Evolutionary conservation across 345 rosid genomes (phyloP), one percentile per base, ranked within the genome.

Genomic region (Dipteronia sinensis): DNA sequence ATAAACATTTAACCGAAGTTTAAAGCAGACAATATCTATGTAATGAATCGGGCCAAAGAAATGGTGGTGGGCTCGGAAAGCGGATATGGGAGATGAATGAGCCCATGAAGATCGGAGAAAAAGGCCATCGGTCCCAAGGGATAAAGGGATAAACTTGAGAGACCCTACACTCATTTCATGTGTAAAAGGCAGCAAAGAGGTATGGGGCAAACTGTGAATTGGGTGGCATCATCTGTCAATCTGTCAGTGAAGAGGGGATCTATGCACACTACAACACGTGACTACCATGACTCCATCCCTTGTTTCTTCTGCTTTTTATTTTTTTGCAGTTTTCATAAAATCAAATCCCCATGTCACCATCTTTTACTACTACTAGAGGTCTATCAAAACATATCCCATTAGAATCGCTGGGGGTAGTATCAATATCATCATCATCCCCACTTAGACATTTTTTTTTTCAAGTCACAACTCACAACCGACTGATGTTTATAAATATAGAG

Each of bases 171-270:
- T 11, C 16, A 49, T 49, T 13, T 49, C 53, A 49, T 11, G 53
- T 49, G 53, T 49, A 49, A 49, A 12, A 10, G 23, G 31, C 38
- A 34, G 38, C 38, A 34, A 3, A 34, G 38, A 51, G 62, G 23
- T 20, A 47, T 47, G 77, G 77, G 71, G 70, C 29, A 62, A 44
- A 46, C 3, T 17, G 11, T 73, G 42, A 25, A 62, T 44, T 51
- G 4, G 38, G 12, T 40, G 20, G 67, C 20, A 15, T 13, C 12
- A 31, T 31, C 34, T 59, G 69, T 74, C 77, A 74, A 31, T 31
- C 34, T 59, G 69, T 74, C 77, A 74, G 69, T 31, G 22, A 38
- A 13, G 42, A 65, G 69, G 19, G 4, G n/a, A 31, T 12, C 22
- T 34, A 34, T 7, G 38, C 2, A 16, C n/a, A 17, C 69, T 17